Evolutionary conservation across 1,139 yeast genomes (phyloP).

Genomic region (Tardiomyces blankii): DNA sequence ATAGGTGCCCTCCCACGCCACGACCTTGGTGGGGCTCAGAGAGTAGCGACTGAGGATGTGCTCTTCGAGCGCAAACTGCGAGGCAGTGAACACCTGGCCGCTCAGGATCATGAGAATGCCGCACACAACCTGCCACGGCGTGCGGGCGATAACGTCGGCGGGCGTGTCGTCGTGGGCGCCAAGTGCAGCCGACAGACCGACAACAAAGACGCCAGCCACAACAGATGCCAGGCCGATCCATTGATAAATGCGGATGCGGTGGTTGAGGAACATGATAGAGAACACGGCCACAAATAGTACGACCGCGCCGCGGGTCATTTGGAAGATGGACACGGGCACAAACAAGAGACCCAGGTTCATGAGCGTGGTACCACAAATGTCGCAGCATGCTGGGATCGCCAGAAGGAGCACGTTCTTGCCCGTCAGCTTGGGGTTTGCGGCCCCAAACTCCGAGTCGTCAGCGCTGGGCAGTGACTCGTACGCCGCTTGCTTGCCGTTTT

Average conservation of each 20-base stretch:
- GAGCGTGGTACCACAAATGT: constrained; percentile 61
- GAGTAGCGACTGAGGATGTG: constrained; percentile 45
- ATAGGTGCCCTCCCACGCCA: constrained; percentile 65
- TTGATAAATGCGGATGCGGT: constrained; percentile 47
- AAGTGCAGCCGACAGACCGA: constrained; percentile 54
- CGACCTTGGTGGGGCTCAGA: constrained; percentile 54
- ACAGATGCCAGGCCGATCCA: constrained; percentile 58
- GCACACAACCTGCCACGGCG: constrained; percentile 23
- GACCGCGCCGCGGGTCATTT: constrained; percentile 74
- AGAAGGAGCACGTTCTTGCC: constrained; percentile 25
- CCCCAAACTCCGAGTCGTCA: constrained; percentile 11
- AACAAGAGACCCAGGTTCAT: constrained; percentile 66
- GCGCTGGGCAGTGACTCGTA: constrained; percentile 3
- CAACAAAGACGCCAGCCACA: constrained; percentile 57
- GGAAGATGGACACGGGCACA: constrained; percentile 76
- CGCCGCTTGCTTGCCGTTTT: neutral
- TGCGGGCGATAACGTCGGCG: constrained; percentile 9
- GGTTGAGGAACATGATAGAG: constrained; percentile 52
- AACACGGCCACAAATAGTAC: constrained; percentile 68
- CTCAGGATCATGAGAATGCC: constrained; percentile 50
- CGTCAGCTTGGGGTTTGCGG: constrained; percentile 11
- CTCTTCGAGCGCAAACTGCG: constrained; percentile 74
- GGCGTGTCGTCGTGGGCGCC: constrained; percentile 16
- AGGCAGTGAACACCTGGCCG: constrained; percentile 59
- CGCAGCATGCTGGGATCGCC: constrained; percentile 61